Evolutionary conservation across 495 filamentous ascomycete genomes (phyloP).

Genomic region (Jackrogersella minutella): DNA sequence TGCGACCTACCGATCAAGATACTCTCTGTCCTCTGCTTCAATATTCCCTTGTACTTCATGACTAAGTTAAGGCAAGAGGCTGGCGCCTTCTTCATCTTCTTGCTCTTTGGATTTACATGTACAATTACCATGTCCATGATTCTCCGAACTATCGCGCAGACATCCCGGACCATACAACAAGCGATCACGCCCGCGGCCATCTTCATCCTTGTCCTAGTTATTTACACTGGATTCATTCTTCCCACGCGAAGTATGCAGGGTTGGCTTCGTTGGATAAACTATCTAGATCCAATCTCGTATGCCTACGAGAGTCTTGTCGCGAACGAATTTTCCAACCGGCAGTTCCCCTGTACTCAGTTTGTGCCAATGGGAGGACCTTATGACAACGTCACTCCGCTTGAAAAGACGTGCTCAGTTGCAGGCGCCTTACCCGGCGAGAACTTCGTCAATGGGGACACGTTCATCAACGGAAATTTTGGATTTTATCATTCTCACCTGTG

Average conservation of each 20-base stretch:
- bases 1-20: slow-evolving; percentile 65
- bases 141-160: slow-evolving; percentile 73
- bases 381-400: slow-evolving; percentile 44
- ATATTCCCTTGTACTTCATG: slow-evolving; percentile 67
- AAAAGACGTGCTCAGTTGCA: slow-evolving; percentile 66
- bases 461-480: slow-evolving; percentile 65
- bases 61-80: slow-evolving; percentile 60
- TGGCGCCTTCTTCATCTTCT: slow-evolving; percentile 69
- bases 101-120: slow-evolving; percentile 61
- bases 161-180: slow-evolving; percentile 73
- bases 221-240: slow-evolving; percentile 86
- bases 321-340: slow-evolving; percentile 78
- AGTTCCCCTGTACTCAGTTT: slow-evolving; percentile 69
- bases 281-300: slow-evolving; percentile 83
- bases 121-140: slow-evolving; percentile 66
- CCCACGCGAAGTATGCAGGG: slow-evolving; percentile 76
- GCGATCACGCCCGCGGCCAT: slow-evolving; percentile 76
- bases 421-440: slow-evolving; percentile 66
- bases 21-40: slow-evolving; percentile 58
- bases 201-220: slow-evolving; percentile 72
- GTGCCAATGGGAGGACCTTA: slow-evolving; percentile 66
- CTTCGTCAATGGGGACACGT: slow-evolving; percentile 69
- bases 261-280: slow-evolving; percentile 84
- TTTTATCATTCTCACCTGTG: slow-evolving; percentile 72
- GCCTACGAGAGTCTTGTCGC: slow-evolving; percentile 78